Conservation (phyloP, 208 protist species). For the Leishmania mexicana region DNA sequence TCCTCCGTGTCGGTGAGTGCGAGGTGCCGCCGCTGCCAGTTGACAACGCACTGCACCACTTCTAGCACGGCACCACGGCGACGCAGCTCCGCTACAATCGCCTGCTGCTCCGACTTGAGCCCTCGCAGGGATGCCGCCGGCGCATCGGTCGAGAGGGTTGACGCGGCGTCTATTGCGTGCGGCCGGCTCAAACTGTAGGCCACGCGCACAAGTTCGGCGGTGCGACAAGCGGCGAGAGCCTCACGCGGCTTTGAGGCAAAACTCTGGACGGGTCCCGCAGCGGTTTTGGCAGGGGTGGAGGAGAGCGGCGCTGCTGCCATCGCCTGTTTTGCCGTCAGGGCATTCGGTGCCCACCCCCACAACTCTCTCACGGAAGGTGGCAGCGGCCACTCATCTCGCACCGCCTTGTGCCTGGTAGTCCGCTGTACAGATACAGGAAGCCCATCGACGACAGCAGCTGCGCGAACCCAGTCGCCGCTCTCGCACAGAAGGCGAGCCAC, state of each 20-base stretch:
- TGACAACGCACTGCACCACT: slow-evolving; percentile 64
- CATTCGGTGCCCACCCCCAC: slow-evolving; percentile 8
- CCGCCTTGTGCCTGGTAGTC: slow-evolving; percentile 14
- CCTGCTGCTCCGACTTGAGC: slow-evolving; percentile 16
- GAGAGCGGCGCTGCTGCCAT: neutral
- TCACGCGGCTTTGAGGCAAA: neutral
- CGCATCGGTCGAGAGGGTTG: neutral
- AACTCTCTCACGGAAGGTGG: slow-evolving; percentile 9
- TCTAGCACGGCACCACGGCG: slow-evolving; percentile 31
- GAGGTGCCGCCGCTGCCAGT: slow-evolving; percentile 62
- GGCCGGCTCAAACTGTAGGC: slow-evolving; percentile 26
- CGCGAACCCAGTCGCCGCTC: slow-evolving; percentile 28
- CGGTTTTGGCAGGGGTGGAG: neutral
- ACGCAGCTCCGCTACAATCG: slow-evolving; percentile 31
- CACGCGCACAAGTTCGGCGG: slow-evolving; percentile 19
- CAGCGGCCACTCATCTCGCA: slow-evolving; percentile 30
- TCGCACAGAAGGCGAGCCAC: slow-evolving; percentile 32
- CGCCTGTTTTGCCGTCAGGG: neutral
- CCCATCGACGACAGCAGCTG: slow-evolving; percentile 30
- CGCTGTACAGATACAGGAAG: slow-evolving; percentile 18
- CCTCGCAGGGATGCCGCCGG: neutral
- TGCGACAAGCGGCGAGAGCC: neutral
- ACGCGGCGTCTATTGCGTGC: neutral
- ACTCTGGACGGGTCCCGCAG: neutral
- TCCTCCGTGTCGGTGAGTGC: slow-evolving; percentile 11